Evolutionary conservation across 495 filamentous ascomycete species (phyloP), one percentile per base, ranked within the genome.

Genomic region (Hypoxylon cercidicola): DNA sequence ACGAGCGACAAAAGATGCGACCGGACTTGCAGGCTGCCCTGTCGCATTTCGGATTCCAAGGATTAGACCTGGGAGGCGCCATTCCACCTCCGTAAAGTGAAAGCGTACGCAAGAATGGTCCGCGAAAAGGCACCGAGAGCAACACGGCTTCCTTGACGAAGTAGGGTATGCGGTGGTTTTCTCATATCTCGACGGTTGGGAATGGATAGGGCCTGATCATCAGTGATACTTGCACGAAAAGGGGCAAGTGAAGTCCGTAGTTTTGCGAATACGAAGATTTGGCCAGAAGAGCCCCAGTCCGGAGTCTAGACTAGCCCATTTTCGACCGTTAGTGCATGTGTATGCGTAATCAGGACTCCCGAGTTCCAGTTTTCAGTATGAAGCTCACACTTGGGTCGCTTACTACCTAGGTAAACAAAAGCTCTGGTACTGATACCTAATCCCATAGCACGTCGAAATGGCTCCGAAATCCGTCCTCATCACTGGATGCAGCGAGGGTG

Each of bases 401-500:
- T n/a, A n/a, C n/a, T n/a, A n/a, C n/a, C n/a, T n/a, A n/a, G n/a
- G n/a, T n/a, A n/a, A n/a, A n/a, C n/a, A n/a, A n/a, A n/a, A n/a
- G n/a, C n/a, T n/a, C 30, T 32, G 4, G 30, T 5, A 32, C 4
- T 32, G 10, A 32, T 32, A 4, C 30, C 5, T 32, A 32, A n/a
- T n/a, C n/a, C n/a, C 30, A 4, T 32, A 12, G 34, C 13, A 37
- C 16, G 1, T 8, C 9, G 37, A 25, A 21, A 74, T 74, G 72
- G 30, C 72, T 19, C 61, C 60, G 16, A 71, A 62, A 34, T 66
- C 74, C 18, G 74, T 81, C 43, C 76, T 82, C 23, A 81, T 82
- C 52, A 82, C 80, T 7, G 80, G 81, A 58, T 84, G 82, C 54
- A 79, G 75, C 55, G 72, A 76, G 39, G 84, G 82, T 15, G 81